Evolutionary conservation across 257 asterid genomes (phyloP), one percentile per base, ranked within the genome.

Genomic region (Cruciata laevipes): DNA sequence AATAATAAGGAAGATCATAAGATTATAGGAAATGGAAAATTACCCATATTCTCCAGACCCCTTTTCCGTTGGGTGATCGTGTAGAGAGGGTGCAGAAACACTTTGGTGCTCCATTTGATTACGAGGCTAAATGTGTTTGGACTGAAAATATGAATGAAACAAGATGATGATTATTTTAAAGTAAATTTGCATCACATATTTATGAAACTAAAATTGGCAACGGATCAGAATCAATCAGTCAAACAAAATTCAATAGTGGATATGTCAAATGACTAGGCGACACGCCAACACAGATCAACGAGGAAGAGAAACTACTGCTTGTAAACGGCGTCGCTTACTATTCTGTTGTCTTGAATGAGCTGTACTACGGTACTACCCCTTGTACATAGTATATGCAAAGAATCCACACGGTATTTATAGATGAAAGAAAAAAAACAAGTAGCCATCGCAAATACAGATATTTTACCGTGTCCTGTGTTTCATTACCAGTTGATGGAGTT

Each of bases 11-110:
- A 27, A 27, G 30, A 27, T 27, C 30, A 27, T 27, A 37, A 4
- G 47, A 61, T 13, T 71, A 30, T 17, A 56, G 56, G 18, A 73
- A 10, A 17, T 47, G 55, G 53, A 4, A 47, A 47, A 5, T 3
- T 81, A 83, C 92, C 92, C 92, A 59, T 77, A 76, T 62, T 74
- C 67, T 61, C 67, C 78, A 65, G 71, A 79, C 42, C 67, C 86
- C 77, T 78, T 80, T 69, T 80, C 83, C 38, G 8, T 18, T 24
- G 49, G 47, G 73, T 61, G 73, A 20, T 53, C 20, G 14, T 17
- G 24, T 5, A n/a, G 55, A 60, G 72, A 63, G 20, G 37, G 55
- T 30, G 33, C 52, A 56, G 63, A 42, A 31, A 57, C 37, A 60
- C 8, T 18, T n/a, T 60, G 59, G 71, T 62, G 71, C 63, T 66